Evolutionary conservation across 768 basidiomycete species (phyloP), one percentile per base, ranked within the genome.

Genomic region (Holtermannia corniformis): DNA sequence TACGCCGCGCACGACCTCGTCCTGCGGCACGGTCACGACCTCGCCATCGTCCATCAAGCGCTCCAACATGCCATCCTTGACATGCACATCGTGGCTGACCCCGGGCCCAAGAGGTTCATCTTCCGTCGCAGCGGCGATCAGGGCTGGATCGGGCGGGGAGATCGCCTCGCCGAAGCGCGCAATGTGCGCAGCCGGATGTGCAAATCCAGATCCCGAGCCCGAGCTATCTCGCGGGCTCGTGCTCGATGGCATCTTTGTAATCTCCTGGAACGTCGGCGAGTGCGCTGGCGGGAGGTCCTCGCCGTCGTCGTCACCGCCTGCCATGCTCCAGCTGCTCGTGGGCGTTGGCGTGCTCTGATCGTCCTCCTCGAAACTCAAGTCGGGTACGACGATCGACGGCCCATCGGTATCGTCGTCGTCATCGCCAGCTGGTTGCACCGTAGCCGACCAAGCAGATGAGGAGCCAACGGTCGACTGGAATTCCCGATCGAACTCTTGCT

Each of bases 31-130:
- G 3, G 56, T 49, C 2, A 72, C 56, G 41, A 21, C 53, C 43
- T 58, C 44, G 2, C 70, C 70, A 32, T 53, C 60, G 44, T 54
- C 46, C 5, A 72, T 59, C 40, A 61, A 56, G 13, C 61, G 52
- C 55, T 60, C 55, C n/a, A 72, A 49, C 55, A 68, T 56, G 4
- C 70, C 70, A 19, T 65, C 61, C 19, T 59, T 62, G 12, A 69
- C 51, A 2, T 58, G 50, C 16, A 59, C 65, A 49, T 71, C 70
- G 1, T 55, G 19, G 11, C 57, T 57, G 23, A 73, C 72, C 11
- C 72, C 72, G 2, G 67, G 72, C 20, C 72, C 72, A 0, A 70
- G 52, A 0, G 71, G 72, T 42, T 57, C 59, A 5, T 63, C 59
- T 11, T 57, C 49, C 3, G 60, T 49, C 1, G 68, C 60, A 1